Conservation (phyloP, 495 filamentous ascomycete species). For the Aspergillus ellipticus region DNA sequence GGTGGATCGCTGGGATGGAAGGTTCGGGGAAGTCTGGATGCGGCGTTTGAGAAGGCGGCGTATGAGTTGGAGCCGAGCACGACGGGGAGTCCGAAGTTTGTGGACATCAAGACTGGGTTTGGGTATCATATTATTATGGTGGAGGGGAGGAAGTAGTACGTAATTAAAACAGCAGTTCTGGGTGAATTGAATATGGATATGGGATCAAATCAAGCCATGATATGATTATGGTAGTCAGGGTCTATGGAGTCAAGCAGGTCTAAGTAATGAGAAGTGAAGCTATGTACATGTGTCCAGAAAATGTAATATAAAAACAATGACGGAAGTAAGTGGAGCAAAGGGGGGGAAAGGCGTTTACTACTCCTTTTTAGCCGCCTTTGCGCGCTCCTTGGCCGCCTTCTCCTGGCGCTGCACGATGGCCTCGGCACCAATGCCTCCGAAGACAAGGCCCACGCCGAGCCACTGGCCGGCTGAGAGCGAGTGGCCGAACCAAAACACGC, state of each 20-base stretch:
- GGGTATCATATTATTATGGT: conserved; percentile 98
- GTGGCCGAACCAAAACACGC: conserved; percentile 92
- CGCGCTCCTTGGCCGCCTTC: conserved; percentile 76
- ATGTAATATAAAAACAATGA: too few species aligned
- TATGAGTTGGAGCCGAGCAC: conserved; percentile 75
- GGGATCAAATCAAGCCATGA: not conserved
- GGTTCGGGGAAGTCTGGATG: conserved; percentile 65
- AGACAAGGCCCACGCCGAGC: conserved; percentile 88
- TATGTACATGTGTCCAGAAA: too few species aligned
- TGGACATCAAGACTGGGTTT: conserved; percentile 75
- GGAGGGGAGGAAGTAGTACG: conserved; percentile 58
- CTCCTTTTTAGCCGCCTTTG: conserved; percentile 51
- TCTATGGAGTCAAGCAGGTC: too few species aligned
- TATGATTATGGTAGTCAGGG: not conserved
- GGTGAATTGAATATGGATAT: not conserved
- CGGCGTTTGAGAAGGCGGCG: conserved; percentile 76
- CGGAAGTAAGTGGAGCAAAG: too few species aligned
- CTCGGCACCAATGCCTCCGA: conserved; percentile 92
- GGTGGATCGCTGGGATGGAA: conserved; percentile 86
- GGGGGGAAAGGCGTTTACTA: conserved; percentile 6
- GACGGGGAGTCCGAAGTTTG: conserved; percentile 70
- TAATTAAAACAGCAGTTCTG: not conserved
- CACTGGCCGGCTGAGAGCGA: conserved; percentile 78
- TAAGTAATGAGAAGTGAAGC: too few species aligned
- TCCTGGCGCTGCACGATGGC: conserved; percentile 75